Percentiles rank a stretch among this genome's conserved stretches.
Conservation (phyloP, 2,329 filamentous ascomycete species). For the Pyricularia sp. region DNA sequence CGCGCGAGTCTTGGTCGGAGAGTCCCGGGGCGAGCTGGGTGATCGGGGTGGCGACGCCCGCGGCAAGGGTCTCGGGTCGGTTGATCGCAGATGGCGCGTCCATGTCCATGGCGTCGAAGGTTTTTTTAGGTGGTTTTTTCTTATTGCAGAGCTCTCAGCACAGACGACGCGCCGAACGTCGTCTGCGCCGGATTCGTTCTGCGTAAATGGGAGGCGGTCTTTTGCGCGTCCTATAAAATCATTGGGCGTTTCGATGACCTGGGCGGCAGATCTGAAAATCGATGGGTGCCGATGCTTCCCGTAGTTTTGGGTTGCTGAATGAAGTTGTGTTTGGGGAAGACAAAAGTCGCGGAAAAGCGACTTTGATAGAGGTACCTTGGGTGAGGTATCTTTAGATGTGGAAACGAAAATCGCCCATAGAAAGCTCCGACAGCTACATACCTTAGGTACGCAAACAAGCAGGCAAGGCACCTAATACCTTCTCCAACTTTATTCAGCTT, state of each 20-base stretch:
- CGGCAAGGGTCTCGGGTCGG: background rate
- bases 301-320: background rate
- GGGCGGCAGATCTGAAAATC: background rate
- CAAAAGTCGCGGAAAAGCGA: background rate
- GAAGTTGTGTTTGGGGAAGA: background rate
- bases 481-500: background rate
- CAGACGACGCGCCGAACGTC: background rate
- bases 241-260: background rate
- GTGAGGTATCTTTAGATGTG: background rate
- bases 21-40: conserved; percentile 43
- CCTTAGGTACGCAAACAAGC: background rate
- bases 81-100: background rate
- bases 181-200: background rate
- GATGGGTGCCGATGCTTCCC: background rate
- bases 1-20: conserved; percentile 26
- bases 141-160: background rate
- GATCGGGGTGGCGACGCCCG: conserved; percentile 29
- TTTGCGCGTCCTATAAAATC: background rate
- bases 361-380: background rate
- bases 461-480: background rate
- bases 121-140: too few relatives aligned
- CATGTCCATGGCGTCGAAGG: background rate
- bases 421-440: background rate
- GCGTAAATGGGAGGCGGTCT: background rate
- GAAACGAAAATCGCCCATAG: background rate